A percentile compares a stretch with the other conserved stretches of the same genome.
Evolutionary conservation across 1,284 basidiomycete genomes (phyloP).

Genomic region (Afroboletus lepidellus): DNA sequence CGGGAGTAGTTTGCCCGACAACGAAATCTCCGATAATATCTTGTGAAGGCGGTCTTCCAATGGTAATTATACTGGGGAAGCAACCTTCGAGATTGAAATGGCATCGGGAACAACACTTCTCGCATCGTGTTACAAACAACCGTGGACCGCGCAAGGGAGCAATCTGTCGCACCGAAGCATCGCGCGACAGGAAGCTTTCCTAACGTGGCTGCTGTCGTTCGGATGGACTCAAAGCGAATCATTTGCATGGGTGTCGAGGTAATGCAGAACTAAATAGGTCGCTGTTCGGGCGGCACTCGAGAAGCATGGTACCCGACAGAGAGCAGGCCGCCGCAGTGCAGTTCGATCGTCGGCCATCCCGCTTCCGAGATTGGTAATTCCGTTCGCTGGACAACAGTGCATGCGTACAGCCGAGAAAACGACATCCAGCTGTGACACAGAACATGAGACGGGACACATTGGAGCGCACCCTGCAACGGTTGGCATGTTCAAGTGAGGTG

Average conservation of each 20-base stretch:
- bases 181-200: background rate
- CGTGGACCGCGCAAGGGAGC: background rate
- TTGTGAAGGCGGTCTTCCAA: background rate
- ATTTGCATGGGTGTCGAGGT: background rate
- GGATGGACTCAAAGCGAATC: background rate
- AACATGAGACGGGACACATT: background rate
- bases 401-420: too few species aligned
- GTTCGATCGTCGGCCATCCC: background rate
- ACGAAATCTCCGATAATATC: conserved; percentile 1
- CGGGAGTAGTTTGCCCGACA: background rate
- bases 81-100: background rate
- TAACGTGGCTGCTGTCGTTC: background rate
- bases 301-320: background rate
- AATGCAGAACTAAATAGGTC: background rate
- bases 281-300: background rate
- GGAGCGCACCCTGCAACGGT: conserved; percentile 20
- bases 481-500: background rate
- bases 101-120: background rate
- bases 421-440: background rate
- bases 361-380: background rate
- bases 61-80: background rate
- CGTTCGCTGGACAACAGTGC: background rate
- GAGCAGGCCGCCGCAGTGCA: background rate
- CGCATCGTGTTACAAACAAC: background rate
- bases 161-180: background rate